Evolutionary conservation across 1,284 basidiomycete genomes (phyloP), one percentile per base, ranked within the genome.

Genomic region (Xerocomus nothofagi): DNA sequence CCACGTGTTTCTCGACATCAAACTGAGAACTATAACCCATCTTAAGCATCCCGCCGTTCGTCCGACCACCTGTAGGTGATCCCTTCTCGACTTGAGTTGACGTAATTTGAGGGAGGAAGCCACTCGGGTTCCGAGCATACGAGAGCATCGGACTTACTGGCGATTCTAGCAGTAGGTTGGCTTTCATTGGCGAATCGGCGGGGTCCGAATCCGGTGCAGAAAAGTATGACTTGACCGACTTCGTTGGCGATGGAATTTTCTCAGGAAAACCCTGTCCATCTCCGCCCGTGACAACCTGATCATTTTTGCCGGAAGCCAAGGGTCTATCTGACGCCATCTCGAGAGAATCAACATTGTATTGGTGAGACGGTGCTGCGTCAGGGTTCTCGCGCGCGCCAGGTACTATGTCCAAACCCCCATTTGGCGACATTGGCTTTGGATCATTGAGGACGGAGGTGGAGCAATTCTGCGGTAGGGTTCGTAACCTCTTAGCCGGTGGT

Each of bases 21-120:
- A 74, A 74, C 56, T 77, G 77, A n/a, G 76, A 76, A 46, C 70
- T 74, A 51, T 71, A 76, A 1, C 68, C 70, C 62, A 70, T 61
- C 32, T 61, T 68, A 47, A 69, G 58, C 27, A 63, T 23, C 18
- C 64, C 66, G 41, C 60, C 59, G 48, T 60, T 59, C 40, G 52
- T 59, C 45, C 59, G 51, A 44, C 37, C 51, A 29, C 39, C 27
- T 15, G 44, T 44, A 24, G 51, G 53, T n/a, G 55, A 50, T 23
- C 40, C 52, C 44, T 53, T 62, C 20, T 43, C 45, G 23, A 50
- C 55, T 57, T 74, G 74, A 21, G 76, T 74, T 2, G 76, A 77
- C 29, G 66, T 63, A 41, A 69, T 63, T 53, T 59, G 63, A 3
- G 75, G 76, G 6, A 65, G 67, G 51, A 78, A 77, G 17, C 56